Percentiles rank a stretch among this genome's conserved stretches.
Conservation (phyloP, 768 basidiomycete species). For the Termitomyces sp. region DNA sequence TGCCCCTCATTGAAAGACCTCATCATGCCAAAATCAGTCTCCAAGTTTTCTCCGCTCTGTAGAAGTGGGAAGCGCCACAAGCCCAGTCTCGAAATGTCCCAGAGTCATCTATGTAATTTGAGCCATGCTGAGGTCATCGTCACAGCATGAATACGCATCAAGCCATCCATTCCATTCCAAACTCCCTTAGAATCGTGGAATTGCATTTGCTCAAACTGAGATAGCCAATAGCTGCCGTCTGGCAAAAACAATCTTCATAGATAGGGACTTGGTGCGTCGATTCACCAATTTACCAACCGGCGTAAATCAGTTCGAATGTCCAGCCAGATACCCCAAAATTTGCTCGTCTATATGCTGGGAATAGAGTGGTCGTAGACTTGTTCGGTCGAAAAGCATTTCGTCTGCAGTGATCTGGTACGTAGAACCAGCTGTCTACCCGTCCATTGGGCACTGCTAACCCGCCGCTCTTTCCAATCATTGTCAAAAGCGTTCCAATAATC, state of each 20-base stretch:
- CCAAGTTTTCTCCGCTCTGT: neutral
- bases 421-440: neutral
- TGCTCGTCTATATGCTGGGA: neutral
- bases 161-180: neutral
- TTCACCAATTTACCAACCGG: no score
- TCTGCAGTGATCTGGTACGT: neutral
- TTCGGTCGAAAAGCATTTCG: neutral
- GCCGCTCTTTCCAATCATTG: neutral
- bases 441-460: neutral
- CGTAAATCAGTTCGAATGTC: neutral
- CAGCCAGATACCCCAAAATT: neutral
- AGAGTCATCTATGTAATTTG: neutral
- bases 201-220: neutral
- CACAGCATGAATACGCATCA: neutral
- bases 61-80: neutral
- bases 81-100: neutral
- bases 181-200: neutral
- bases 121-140: neutral
- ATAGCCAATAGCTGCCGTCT: neutral
- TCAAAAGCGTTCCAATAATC: neutral
- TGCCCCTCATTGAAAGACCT: neutral
- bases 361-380: neutral
- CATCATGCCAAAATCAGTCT: neutral
- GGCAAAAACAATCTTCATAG: neutral
- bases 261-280: neutral